A percentile compares a stretch with the other conserved stretches of the same genome.
Evolutionary conservation across 2,329 filamentous ascomycete genomes (phyloP).

Genomic region (Botryotinia narcissicola): DNA sequence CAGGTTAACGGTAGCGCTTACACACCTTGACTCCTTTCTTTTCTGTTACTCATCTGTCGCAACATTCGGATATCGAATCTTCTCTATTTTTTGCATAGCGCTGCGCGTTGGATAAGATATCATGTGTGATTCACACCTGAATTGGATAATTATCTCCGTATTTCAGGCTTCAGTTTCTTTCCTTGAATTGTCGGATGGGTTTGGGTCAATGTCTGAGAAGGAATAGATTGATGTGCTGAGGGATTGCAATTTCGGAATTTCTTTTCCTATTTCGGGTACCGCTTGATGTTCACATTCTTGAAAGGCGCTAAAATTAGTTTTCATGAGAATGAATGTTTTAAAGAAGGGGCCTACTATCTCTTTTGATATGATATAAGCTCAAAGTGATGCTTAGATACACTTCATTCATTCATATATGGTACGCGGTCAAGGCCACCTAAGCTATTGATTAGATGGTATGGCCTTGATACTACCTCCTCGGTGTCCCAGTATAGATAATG

Average conservation of each 20-base stretch:
- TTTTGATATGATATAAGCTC: neutral
- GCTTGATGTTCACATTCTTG: neutral
- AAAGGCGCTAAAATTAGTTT: neutral
- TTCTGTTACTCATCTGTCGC: neutral
- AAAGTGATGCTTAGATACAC: neutral
- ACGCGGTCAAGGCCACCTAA: neutral
- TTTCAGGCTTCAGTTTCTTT: neutral
- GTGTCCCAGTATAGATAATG: neutral
- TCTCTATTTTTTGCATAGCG: slow-evolving; percentile 4
- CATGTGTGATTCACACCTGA: neutral
- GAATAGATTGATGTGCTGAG: neutral
- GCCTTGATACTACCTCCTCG: neutral
- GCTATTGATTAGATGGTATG: neutral
- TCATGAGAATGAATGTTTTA: neutral
- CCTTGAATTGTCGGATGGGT: neutral
- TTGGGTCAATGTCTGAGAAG: neutral
- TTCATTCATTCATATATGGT: neutral
- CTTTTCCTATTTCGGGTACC: neutral
- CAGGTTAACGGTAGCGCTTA: neutral
- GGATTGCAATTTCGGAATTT: neutral
- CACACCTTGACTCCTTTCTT: neutral
- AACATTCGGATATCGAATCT: neutral
- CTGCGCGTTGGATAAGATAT: slow-evolving; percentile 2
- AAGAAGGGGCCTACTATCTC: neutral
- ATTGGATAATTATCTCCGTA: neutral